A percentile compares a stretch with the other conserved stretches of the same genome.
Evolutionary conservation across 2,329 filamentous ascomycete species (phyloP).

Genomic region (Penicillium sp.): DNA sequence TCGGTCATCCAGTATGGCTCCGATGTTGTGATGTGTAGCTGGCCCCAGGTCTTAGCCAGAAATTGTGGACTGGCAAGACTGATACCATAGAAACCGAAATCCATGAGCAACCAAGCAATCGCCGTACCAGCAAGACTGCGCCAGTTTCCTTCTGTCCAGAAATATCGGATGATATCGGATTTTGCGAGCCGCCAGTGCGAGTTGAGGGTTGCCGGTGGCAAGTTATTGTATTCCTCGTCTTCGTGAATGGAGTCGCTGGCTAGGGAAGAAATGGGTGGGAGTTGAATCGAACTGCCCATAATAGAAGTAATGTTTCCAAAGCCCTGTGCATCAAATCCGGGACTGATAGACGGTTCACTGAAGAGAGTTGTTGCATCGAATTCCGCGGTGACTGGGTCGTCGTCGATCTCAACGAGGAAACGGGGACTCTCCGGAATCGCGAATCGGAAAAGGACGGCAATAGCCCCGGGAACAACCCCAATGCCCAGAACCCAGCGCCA

Average conservation of each 20-base stretch:
- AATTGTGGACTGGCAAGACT: slow-evolving; percentile 48
- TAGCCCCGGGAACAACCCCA: slow-evolving; percentile 61
- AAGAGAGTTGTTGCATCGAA: slow-evolving; percentile 62
- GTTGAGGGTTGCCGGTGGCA: slow-evolving; percentile 41
- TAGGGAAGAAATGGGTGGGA: slow-evolving; percentile 29
- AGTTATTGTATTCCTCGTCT: slow-evolving; percentile 19
- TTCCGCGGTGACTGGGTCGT: slow-evolving; percentile 59
- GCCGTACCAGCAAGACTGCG: slow-evolving; percentile 47
- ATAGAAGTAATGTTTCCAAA: slow-evolving; percentile 21
- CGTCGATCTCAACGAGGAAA: slow-evolving; percentile 65
- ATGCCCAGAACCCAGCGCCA: slow-evolving; percentile 68
- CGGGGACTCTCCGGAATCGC: slow-evolving; percentile 66
- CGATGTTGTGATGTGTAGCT: slow-evolving; percentile 27
- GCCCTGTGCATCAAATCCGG: slow-evolving; percentile 22
- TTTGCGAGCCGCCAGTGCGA: slow-evolving; percentile 42
- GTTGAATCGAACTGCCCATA: slow-evolving; percentile 16
- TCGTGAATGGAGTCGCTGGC: slow-evolving; percentile 26
- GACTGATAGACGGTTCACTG: slow-evolving; percentile 33
- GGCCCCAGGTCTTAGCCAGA: slow-evolving; percentile 43
- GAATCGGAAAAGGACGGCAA: slow-evolving; percentile 66
- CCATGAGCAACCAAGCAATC: slow-evolving; percentile 55
- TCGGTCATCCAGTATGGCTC: slow-evolving; percentile 40
- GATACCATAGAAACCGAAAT: slow-evolving; percentile 60
- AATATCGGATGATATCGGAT: slow-evolving; percentile 42
- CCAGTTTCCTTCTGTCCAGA: slow-evolving; percentile 47